Conservation (phyloP, 805 yeast genomes). For the Yarrowia alimentaria region DNA sequence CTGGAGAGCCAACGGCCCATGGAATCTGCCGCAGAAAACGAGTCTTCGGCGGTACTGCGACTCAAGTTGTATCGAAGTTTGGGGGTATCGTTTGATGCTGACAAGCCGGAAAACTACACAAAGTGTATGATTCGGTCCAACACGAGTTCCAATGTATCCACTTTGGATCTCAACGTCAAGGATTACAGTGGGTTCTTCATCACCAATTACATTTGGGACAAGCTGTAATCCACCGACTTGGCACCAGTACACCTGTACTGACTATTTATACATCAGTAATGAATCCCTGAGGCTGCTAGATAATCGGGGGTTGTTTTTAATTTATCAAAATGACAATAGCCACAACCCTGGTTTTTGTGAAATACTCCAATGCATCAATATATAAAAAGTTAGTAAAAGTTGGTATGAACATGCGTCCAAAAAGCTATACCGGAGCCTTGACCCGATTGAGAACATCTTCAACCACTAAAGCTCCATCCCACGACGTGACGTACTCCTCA, state of each 20-base stretch:
- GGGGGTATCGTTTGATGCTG: constrained; percentile 34
- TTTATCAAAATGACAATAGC: too few species aligned
- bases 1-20: constrained; percentile 28
- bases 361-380: too few species aligned
- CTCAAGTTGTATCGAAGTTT: constrained; percentile 34
- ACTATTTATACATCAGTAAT: constrained; percentile 14
- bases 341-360: too few species aligned
- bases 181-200: constrained; percentile 66
- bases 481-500: constrained; percentile 44
- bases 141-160: constrained; percentile 31
- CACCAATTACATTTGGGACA: constrained; percentile 76
- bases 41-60: constrained; percentile 29
- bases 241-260: neutral
- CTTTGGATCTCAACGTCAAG: constrained; percentile 38
- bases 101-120: constrained; percentile 29
- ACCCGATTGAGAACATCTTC: constrained; percentile 54
- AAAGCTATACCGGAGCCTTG: constrained; percentile 49
- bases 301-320: too few species aligned
- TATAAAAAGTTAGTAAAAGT: too few species aligned
- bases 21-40: constrained; percentile 16
- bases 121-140: constrained; percentile 34
- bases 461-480: constrained; percentile 50
- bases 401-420: neutral
- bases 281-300: too few species aligned
- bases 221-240: constrained; percentile 7